Conservation (phyloP, 2,329 filamentous ascomycete species). For the Talaromyces verruculosus region DNA sequence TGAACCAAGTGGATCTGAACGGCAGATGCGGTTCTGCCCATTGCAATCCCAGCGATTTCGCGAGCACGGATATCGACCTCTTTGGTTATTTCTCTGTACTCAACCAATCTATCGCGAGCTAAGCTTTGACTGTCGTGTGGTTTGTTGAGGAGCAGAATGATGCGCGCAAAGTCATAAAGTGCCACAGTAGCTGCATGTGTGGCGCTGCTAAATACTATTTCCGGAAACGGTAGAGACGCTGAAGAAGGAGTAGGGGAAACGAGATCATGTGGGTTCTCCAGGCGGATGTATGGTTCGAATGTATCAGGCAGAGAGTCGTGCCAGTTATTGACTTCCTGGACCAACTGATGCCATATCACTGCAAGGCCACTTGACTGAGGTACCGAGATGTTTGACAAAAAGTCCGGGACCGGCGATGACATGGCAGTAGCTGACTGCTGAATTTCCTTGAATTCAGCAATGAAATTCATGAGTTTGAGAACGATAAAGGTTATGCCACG, state of each 20-base stretch:
- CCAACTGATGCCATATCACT: conserved; percentile 56
- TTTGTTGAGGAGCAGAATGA: conserved; percentile 61
- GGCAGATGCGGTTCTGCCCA: conserved; percentile 56
- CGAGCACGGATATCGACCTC: conserved; percentile 57
- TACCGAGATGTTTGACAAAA: conserved; percentile 39
- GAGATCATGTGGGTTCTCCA: conserved; percentile 40
- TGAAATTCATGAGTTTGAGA: conserved; percentile 63
- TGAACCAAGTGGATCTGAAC: conserved; percentile 61
- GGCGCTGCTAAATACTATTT: conserved; percentile 61
- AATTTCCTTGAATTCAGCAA: conserved; percentile 57
- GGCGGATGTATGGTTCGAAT: conserved; percentile 56
- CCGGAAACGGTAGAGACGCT: conserved; percentile 46
- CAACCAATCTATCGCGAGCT: conserved; percentile 55
- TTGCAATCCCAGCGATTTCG: conserved; percentile 60
- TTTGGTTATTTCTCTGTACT: conserved; percentile 57
- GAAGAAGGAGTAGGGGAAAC: conserved; percentile 21
- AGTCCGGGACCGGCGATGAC: conserved; percentile 25
- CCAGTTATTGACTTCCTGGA: conserved; percentile 58
- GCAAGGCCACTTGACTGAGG: conserved; percentile 47
- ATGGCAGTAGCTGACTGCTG: conserved; percentile 36
- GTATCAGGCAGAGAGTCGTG: conserved; percentile 57
- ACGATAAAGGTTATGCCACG: conserved; percentile 64
- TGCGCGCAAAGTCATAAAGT: conserved; percentile 63
- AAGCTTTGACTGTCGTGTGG: conserved; percentile 57
- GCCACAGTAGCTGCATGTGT: conserved; percentile 66